Evolutionary conservation across 306 rosid genomes (phyloP), one percentile per base, ranked within the genome.

Genomic region (Echinosophora koreensis): DNA sequence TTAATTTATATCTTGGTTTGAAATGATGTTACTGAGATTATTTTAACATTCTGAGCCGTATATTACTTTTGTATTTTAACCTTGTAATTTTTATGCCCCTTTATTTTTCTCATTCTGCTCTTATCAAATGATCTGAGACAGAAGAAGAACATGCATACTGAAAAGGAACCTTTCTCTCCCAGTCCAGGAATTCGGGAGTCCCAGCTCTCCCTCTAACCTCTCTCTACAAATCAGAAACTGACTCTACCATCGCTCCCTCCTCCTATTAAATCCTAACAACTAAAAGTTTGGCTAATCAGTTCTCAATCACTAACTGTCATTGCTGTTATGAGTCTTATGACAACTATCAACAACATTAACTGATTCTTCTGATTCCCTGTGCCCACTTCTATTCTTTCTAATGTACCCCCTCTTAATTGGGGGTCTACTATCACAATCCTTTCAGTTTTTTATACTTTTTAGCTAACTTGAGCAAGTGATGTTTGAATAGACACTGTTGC

Each of bases 1-100:
- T 66, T 55, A 37, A 49, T 51, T 39, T 38, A 56, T 65, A 42
- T 56, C 50, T 34, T 58, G 30, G 69, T 56, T 22, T 64, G 47
- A 12, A 39, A 37, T 74, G 7, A 42, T 42, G 42, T 70, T 69
- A 13, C 50, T 37, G 49, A 11, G 39, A 80, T 58, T 70, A 42
- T 32, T 47, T 38, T 16, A 50, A 46, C 49, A 35, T 52, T 70
- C 54, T 56, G 41, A 44, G 18, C 57, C 35, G 65, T 51, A 12
- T 37, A 39, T 3, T 69, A 14, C 52, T 73, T 69, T 73, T 5
- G 46, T 54, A 55, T 54, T 51, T 64, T 49, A 17, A 15, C 37
- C n/a, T 58, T 3, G 49, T 46, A 30, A n/a, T 41, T 11, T 44
- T 44, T 49, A 7, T 49, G 69, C 51, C 37, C 37, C 16, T 68